Evolutionary conservation across 192 early-diverging fungal species (phyloP).

Genomic region (Geranomyces variabilis): DNA sequence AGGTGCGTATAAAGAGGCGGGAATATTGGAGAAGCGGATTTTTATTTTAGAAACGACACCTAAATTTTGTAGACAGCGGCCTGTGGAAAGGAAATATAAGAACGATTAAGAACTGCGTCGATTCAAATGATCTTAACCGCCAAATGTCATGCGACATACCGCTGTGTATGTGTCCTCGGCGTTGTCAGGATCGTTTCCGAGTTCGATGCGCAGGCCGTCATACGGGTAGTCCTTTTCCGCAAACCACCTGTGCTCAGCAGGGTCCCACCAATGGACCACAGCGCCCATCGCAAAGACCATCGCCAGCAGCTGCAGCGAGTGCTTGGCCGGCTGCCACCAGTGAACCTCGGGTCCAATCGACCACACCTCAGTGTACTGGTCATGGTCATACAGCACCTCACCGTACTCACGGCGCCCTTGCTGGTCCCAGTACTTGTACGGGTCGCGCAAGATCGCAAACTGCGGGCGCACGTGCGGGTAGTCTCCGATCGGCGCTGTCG

Average conservation of each 20-base stretch:
- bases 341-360: constrained; percentile 44
- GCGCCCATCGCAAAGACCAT: constrained; percentile 35
- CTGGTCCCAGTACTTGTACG: constrained; percentile 60
- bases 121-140: background rate
- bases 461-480: constrained; percentile 53
- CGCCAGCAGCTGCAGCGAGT: constrained; percentile 24
- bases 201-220: constrained; percentile 53
- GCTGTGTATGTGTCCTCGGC: constrained; percentile 36
- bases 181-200: constrained; percentile 59
- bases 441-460: constrained; percentile 51
- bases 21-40: too few relatives aligned
- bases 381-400: constrained; percentile 51
- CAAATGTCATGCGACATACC: constrained; percentile 27
- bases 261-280: constrained; percentile 44
- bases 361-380: constrained; percentile 48
- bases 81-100: background rate
- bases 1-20: too few relatives aligned
- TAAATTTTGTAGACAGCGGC: constrained; percentile 4
- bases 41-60: too few relatives aligned
- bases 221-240: constrained; percentile 55
- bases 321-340: constrained; percentile 27
- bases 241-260: constrained; percentile 40
- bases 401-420: constrained; percentile 59
- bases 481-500: constrained; percentile 49
- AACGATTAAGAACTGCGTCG: background rate